A percentile compares a stretch with the other conserved stretches of the same genome.
Conservation (phyloP, 2,329 filamentous ascomycete genomes). For the Penicillium sp. region DNA sequence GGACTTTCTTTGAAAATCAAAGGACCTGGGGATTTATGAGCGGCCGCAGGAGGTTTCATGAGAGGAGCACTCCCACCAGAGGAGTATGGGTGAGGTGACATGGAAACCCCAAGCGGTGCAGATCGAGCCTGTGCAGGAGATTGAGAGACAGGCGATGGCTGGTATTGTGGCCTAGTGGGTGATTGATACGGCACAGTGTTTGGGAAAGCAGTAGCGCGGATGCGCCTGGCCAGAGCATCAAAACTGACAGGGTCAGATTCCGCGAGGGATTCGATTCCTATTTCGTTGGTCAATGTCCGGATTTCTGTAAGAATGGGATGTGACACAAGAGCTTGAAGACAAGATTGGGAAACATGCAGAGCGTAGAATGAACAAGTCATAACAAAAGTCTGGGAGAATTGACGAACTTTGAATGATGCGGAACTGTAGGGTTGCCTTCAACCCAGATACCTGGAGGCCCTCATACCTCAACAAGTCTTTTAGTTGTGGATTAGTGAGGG, state of each 20-base stretch:
- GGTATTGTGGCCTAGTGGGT: slow-evolving; percentile 27
- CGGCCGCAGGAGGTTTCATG: slow-evolving; percentile 4
- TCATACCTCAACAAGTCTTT: slow-evolving; percentile 75
- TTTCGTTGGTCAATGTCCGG: slow-evolving; percentile 17
- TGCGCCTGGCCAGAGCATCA: slow-evolving; percentile 35
- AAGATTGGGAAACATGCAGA: not conserved
- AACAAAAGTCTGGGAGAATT: slow-evolving; percentile 7
- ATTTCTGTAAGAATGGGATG: not conserved
- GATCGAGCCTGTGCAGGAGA: slow-evolving; percentile 31
- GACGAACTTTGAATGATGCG: slow-evolving; percentile 76
- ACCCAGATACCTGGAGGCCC: slow-evolving; percentile 72
- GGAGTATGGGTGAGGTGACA: slow-evolving; percentile 32
- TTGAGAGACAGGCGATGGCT: slow-evolving; percentile 25
- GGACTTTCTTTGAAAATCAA: slow-evolving; percentile 73
- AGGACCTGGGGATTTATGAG: slow-evolving; percentile 41
- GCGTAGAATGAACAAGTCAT: not conserved
- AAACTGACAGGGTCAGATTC: slow-evolving; percentile 21
- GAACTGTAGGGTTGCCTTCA: slow-evolving; percentile 78
- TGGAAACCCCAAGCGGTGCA: slow-evolving; percentile 29
- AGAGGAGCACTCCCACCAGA: slow-evolving; percentile 26
- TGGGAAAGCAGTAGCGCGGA: slow-evolving; percentile 34
- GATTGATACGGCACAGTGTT: slow-evolving; percentile 28
- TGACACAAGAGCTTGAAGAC: not conserved
- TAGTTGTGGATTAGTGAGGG: slow-evolving; percentile 64
- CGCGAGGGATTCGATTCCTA: slow-evolving; percentile 7